phyloP scores from a whole-genome alignment of 345 rosid species.

The Trapa bicornis region DNA sequence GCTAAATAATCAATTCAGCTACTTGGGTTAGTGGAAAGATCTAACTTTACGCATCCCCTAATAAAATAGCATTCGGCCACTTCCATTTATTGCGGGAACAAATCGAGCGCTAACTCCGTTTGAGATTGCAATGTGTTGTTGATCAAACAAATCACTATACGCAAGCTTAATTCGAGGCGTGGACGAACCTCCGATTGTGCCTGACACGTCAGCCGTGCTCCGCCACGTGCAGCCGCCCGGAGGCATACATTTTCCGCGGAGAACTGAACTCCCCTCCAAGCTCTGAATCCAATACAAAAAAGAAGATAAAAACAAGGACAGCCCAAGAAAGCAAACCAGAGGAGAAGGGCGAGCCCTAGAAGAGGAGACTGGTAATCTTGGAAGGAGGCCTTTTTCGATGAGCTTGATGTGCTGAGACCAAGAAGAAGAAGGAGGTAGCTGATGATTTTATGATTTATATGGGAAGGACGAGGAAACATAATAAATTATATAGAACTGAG shows the following conservation, averaged over 20 bases:
- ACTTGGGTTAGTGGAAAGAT: not conserved
- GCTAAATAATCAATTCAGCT: not conserved
- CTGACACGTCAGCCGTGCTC: constrained; percentile 20
- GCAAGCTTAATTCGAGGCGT: constrained; percentile 1
- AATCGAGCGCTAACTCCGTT: not conserved
- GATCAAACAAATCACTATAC: not conserved
- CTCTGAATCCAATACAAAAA: not conserved
- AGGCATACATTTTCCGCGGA: constrained; percentile 7
- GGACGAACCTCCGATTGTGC: constrained; percentile 4
- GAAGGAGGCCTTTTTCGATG: not conserved
- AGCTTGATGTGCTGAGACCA: not conserved
- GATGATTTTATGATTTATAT: not conserved
- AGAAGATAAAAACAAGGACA: not conserved
- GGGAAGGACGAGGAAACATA: not conserved
- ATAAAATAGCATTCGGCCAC: not conserved
- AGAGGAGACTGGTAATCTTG: not conserved
- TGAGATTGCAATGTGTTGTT: not conserved
- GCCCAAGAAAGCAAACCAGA: not conserved
- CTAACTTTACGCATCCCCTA: not conserved
- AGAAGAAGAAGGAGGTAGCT: not conserved
- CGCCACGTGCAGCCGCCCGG: constrained; percentile 11
- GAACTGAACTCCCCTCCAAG: not conserved
- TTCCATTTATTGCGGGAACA: not conserved
- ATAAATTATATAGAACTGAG: not conserved
- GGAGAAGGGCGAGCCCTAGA: not conserved